Percentiles rank a stretch among this genome's conserved stretches.
phyloP scores from a whole-genome alignment of 306 rosid species.

The Cyclanthera cordifolia region DNA sequence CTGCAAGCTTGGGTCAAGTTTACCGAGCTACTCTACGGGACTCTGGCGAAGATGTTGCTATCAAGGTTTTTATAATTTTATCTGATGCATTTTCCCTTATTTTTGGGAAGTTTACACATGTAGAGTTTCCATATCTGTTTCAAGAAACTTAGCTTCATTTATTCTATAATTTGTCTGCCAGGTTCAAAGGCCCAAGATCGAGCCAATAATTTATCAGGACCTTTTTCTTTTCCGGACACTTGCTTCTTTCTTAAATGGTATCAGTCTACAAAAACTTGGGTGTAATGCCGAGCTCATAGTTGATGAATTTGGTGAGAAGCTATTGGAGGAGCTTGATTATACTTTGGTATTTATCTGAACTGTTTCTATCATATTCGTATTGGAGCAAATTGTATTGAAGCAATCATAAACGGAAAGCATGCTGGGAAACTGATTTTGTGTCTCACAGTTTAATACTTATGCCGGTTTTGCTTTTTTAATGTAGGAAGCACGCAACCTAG shows the following conservation, averaged over 20 bases:
- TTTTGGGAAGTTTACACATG: neutral
- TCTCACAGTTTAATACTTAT: neutral
- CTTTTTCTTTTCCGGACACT: conserved; percentile 87
- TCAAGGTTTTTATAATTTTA: conserved; percentile 45
- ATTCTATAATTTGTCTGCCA: conserved; percentile 15
- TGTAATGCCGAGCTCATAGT: conserved; percentile 97
- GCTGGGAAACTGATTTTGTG: neutral
- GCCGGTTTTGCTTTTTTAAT: conserved; percentile 17
- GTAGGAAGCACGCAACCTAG: conserved; percentile 96
- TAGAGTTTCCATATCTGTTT: neutral
- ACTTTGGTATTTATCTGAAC: conserved; percentile 57
- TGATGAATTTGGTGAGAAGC: conserved; percentile 99
- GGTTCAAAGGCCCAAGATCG: conserved; percentile 95
- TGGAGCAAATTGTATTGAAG: neutral
- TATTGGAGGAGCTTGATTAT: conserved; percentile 98
- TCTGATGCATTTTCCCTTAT: neutral
- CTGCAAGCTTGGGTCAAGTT: conserved; percentile 99
- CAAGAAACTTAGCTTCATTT: neutral
- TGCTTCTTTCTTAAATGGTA: conserved; percentile 82
- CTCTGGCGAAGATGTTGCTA: conserved; percentile 90
- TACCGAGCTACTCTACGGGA: conserved; percentile 87
- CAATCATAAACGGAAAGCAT: neutral
- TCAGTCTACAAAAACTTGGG: conserved; percentile 87
- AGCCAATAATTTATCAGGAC: conserved; percentile 89
- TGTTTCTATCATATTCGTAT: conserved; percentile 8